phyloP scores from a whole-genome alignment of 176 grass and related monocot species.

The Avena sativa region DNA sequence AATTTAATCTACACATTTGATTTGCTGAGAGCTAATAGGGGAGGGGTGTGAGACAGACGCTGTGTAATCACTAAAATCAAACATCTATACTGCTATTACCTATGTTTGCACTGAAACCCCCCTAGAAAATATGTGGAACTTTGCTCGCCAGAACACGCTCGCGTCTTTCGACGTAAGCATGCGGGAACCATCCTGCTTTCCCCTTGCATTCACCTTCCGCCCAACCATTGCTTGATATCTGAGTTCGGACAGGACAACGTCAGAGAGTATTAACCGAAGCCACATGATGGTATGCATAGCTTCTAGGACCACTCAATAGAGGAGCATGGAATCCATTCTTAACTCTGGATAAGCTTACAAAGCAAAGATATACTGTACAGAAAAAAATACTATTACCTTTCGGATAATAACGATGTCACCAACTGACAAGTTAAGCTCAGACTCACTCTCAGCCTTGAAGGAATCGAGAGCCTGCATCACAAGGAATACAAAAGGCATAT shows the following conservation, averaged over 20 bases:
- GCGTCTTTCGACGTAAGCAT: conserved; percentile 67
- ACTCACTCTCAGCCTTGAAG: conserved; percentile 87
- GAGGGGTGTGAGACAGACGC: not conserved
- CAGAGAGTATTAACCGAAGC: not conserved
- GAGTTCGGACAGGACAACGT: not conserved
- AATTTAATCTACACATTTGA: conserved; percentile 41
- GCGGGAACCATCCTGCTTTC: conserved; percentile 96
- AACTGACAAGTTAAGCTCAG: conserved; percentile 76
- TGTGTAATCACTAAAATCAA: conserved; percentile 33
- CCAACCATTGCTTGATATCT: conserved; percentile 90
- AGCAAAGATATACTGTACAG: not conserved
- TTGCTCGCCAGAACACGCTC: conserved; percentile 86
- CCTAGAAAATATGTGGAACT: conserved; percentile 85
- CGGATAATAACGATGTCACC: conserved; percentile 90
- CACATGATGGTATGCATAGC: not conserved
- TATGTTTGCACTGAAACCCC: not conserved
- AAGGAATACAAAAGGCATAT: not conserved
- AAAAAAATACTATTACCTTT: conserved; percentile 76
- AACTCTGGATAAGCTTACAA: not conserved
- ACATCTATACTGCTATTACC: not conserved
- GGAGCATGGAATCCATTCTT: not conserved
- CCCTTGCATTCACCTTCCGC: conserved; percentile 98
- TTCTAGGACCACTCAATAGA: not conserved
- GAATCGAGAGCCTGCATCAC: conserved; percentile 74
- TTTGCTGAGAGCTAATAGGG: not conserved